Evolutionary conservation across 2,329 filamentous ascomycete genomes (phyloP).

Genomic region (Emmonsiellopsis sp.): DNA sequence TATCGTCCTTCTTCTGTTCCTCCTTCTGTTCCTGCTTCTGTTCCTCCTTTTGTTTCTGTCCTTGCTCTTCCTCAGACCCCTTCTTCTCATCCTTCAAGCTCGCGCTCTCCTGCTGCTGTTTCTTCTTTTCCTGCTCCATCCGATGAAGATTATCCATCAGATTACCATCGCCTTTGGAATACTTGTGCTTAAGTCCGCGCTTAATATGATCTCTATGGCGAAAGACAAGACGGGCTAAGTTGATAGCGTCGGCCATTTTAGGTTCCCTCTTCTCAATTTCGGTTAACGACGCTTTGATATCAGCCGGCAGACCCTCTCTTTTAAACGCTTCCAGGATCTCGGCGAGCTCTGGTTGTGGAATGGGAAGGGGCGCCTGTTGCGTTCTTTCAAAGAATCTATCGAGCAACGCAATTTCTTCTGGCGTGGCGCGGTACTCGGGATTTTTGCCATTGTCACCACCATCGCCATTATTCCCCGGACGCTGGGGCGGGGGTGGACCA

Average conservation of each 20-base stretch:
- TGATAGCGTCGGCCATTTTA: constrained; percentile 50
- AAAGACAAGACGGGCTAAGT: constrained; percentile 48
- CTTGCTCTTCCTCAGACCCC: constrained; percentile 9
- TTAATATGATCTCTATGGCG: constrained; percentile 47
- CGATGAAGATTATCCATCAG: constrained; percentile 8
- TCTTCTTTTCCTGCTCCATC: constrained; percentile 12
- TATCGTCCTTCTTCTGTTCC: constrained; percentile 20
- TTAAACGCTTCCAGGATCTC: constrained; percentile 55
- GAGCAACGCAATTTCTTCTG: constrained; percentile 50
- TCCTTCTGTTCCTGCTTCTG: constrained; percentile 24
- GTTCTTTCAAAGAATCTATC: constrained; percentile 48
- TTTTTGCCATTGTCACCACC: constrained; percentile 23
- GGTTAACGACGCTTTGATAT: constrained; percentile 57
- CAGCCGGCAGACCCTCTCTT: constrained; percentile 59
- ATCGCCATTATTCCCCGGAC: constrained; percentile 2
- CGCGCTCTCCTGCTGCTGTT: constrained; percentile 7
- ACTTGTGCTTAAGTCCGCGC: constrained; percentile 22
- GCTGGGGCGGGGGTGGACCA: constrained; percentile 20
- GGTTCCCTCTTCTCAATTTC: constrained; percentile 41
- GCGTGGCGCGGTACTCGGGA: constrained; percentile 37
- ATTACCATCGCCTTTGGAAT: constrained; percentile 12
- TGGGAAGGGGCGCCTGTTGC: constrained; percentile 51
- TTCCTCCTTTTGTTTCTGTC: constrained; percentile 25
- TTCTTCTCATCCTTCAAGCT: constrained; percentile 12
- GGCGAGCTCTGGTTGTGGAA: constrained; percentile 57